Evolutionary conservation across 306 rosid genomes (phyloP), one percentile per base, ranked within the genome.

Genomic region (Glycine latifolia): DNA sequence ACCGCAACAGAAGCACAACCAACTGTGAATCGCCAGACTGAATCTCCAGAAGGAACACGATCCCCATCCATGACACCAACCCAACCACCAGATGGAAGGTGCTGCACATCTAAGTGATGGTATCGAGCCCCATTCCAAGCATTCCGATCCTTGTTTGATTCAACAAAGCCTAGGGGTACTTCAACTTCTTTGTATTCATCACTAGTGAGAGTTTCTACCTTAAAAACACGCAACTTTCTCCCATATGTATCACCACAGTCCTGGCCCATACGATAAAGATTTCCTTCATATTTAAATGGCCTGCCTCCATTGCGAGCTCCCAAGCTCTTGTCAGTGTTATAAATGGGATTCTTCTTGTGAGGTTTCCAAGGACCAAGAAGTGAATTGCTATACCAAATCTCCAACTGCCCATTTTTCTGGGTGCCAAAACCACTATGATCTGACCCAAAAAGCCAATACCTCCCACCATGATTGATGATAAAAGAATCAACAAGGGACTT

Each of bases 291-390:
- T 68, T 91, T 13, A 81, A 96, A 96, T 20, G 99, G 99, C 14
- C 99, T 89, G 83, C 99, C 99, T 71, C 97, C 99, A 60, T 96
- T 96, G 59, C 99, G 98, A 83, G 99, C 97, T 67, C 98, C 99
- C 37, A 84, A 74, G 81, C 98, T 92, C 91, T 85, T 89, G 83
- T 91, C 88, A 8, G 77, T 71, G 83, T 96, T 96, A 82, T 91
- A 90, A 68, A 96, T 89, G 69, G 99, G 97, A 67, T 93, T 93
- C 80, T 90, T 90, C 86, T 81, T 94, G 85, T 93, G 99, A 71
- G 97, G 87, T 73, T 81, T 91, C 98, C 98, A 96, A 82, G 97
- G 97, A 85, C 98, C 99, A 65, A 96, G 91, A 63, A 97, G 94
- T 3, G 99, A 91, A 80, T 46, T 84, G 75, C 98, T 88, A 75